Base-by-base conservation (phyloP, 495 filamentous ascomycete genomes). In the Trichoderma gamsii region DNA sequence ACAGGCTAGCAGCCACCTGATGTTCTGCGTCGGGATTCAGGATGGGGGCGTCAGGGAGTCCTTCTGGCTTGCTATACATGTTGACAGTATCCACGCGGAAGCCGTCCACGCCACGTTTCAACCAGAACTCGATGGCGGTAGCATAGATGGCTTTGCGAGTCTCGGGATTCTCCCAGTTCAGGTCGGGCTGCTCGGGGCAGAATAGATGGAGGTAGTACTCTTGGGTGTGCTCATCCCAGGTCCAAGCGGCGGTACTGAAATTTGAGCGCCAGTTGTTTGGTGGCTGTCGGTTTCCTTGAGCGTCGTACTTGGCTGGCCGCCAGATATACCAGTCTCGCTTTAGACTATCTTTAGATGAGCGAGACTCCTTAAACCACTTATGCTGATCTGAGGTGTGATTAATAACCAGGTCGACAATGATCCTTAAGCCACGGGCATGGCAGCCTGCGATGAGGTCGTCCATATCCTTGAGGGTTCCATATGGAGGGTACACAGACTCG, bases 311-410 rank as follows among this genome's bases (percentile, higher is more conserved):
- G 1, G 85, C 76, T 12, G 82, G 80, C 69, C 80, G 83, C 89
- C 89, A 90, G 67, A 91, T 82, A 75, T 91, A 91, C 82, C 84
- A 90, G 71, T 90, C 81, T 1, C 85, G 77, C 69, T 87, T 89
- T 32, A 81, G 75, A 68, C 79, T 86, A 68, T 82, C 79, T 66
- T 79, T 85, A 27, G 81, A 84, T n/a, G 79, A 81, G 35, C 84
- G 79, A 6, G 87, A 87, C 65, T 89, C 80, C 70, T 84, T 77
- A 75, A 91, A 91, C 89, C 88, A 91, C 18, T 81, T 78, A 74
- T 89, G 87, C 76, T 89, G 81, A 68, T 89, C 86, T 18, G 84
- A 87, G 18, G 87, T 89, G 74, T 91, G 89, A 71, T 92, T 92
- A 44, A 90, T 85, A 4, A 91, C 89, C 49, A 91, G 72, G 74